Evolutionary conservation across 2,329 filamentous ascomycete genomes (phyloP).

Genomic region (Calonectria fujianensis): DNA sequence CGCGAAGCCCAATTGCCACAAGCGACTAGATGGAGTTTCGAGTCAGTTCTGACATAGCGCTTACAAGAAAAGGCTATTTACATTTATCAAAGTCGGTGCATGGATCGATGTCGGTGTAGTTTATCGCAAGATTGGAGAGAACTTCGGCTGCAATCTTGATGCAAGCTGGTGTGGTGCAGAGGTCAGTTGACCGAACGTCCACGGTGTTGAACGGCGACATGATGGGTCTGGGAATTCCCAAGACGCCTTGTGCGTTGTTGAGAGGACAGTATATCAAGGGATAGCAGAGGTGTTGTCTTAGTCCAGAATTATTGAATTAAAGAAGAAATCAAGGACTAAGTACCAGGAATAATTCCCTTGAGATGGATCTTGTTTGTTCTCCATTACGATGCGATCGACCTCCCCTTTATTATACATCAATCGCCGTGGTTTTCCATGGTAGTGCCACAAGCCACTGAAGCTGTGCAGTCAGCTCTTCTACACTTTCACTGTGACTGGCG

Average conservation of each 20-base stretch:
- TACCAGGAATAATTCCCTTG: neutral
- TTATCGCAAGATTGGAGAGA: slow-evolving; percentile 53
- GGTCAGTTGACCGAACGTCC: neutral
- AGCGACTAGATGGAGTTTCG: neutral
- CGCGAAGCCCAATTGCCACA: slow-evolving; percentile 78
- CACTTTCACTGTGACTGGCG: neutral
- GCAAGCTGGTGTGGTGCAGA: slow-evolving; percentile 54
- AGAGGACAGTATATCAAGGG: neutral
- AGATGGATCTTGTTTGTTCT: neutral
- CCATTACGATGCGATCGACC: neutral
- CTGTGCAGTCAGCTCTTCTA: neutral
- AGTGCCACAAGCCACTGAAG: neutral
- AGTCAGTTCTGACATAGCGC: neutral
- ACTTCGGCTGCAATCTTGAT: slow-evolving; percentile 58
- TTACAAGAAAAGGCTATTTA: slow-evolving; percentile 60
- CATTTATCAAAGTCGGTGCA: slow-evolving; percentile 82
- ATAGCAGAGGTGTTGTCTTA: neutral
- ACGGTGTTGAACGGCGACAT: slow-evolving; percentile 24
- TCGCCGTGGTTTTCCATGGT: neutral
- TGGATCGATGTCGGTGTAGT: slow-evolving; percentile 78
- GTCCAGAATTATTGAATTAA: neutral
- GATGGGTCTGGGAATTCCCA: neutral
- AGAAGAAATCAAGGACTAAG: neutral
- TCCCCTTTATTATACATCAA: neutral
- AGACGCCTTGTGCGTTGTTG: neutral